Conservation (phyloP, 2,329 filamentous ascomycete species). For the Phialemonium atrogriseum region DNA sequence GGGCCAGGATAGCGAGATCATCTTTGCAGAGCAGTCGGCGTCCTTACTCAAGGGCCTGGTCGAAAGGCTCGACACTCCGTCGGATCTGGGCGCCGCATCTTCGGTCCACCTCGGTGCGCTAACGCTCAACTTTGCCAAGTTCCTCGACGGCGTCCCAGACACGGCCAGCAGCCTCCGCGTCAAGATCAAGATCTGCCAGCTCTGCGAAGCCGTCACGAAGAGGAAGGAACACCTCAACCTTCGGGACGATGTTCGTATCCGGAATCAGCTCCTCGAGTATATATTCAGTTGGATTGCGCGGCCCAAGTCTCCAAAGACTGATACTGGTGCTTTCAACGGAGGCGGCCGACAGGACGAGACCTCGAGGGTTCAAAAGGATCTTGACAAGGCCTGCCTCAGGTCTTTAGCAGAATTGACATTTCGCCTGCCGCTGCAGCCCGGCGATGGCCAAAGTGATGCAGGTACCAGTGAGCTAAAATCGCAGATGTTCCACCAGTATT, state of each 20-base stretch:
- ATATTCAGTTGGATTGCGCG: slow-evolving; percentile 62
- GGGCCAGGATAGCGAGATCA: slow-evolving; percentile 50
- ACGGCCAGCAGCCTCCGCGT: slow-evolving; percentile 49
- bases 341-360: slow-evolving; percentile 47
- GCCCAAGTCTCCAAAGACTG: slow-evolving; percentile 42
- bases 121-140: slow-evolving; percentile 59
- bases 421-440: slow-evolving; percentile 56
- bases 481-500: slow-evolving; percentile 64
- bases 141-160: slow-evolving; percentile 51
- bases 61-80: slow-evolving; percentile 54
- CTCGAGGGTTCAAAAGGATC: slow-evolving; percentile 51
- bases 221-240: slow-evolving; percentile 62
- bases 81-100: slow-evolving; percentile 53
- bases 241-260: slow-evolving; percentile 58
- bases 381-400: slow-evolving; percentile 57
- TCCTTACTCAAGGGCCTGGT: slow-evolving; percentile 56
- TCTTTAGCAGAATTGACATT: slow-evolving; percentile 59
- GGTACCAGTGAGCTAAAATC: slow-evolving; percentile 61
- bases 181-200: slow-evolving; percentile 61
- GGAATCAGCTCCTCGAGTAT: slow-evolving; percentile 60
- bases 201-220: slow-evolving; percentile 56
- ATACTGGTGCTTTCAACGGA: slow-evolving; percentile 27
- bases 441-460: slow-evolving; percentile 56
- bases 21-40: slow-evolving; percentile 61
- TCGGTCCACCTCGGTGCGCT: slow-evolving; percentile 56